Evolutionary conservation across 805 yeast species (phyloP).

Genomic region (Candida suzukii): DNA sequence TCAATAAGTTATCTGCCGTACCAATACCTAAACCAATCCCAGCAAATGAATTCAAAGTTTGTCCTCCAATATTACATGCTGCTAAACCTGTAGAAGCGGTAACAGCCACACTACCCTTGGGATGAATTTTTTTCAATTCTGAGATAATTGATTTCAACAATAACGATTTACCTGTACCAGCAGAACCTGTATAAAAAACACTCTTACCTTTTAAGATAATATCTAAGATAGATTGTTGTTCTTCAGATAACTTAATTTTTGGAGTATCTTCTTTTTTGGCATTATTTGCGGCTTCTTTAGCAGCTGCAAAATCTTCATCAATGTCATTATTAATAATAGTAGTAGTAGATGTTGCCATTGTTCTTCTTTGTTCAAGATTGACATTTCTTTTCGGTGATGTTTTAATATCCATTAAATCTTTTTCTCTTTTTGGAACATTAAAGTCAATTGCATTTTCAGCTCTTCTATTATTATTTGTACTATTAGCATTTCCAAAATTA

Average conservation of each 20-base stretch:
- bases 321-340: not conserved
- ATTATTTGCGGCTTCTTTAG: not conserved
- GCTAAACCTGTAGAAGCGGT: slow-evolving; percentile 86
- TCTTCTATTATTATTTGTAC: too few relatives aligned
- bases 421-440: too few relatives aligned
- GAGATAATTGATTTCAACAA: slow-evolving; percentile 61
- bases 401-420: too few relatives aligned
- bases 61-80: slow-evolving; percentile 76
- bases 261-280: slow-evolving; percentile 2
- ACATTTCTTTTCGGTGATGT: too few relatives aligned
- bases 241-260: slow-evolving; percentile 40
- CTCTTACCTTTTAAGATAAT: slow-evolving; percentile 57
- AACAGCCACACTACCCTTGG: slow-evolving; percentile 51
- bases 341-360: slow-evolving; percentile 1
- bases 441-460: too few relatives aligned
- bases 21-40: slow-evolving; percentile 73
- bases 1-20: slow-evolving; percentile 35
- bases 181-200: slow-evolving; percentile 92
- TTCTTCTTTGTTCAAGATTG: too few relatives aligned
- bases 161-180: slow-evolving; percentile 97
- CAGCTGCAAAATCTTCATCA: not conserved
- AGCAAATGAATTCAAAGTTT: slow-evolving; percentile 67
- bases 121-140: slow-evolving; percentile 37
- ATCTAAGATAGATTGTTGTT: slow-evolving; percentile 60
- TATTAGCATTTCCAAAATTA: too few relatives aligned